A percentile compares a stretch with the other conserved stretches of the same genome.
Conservation (phyloP, 75 land plant species). For the Picea glauca region DNA sequence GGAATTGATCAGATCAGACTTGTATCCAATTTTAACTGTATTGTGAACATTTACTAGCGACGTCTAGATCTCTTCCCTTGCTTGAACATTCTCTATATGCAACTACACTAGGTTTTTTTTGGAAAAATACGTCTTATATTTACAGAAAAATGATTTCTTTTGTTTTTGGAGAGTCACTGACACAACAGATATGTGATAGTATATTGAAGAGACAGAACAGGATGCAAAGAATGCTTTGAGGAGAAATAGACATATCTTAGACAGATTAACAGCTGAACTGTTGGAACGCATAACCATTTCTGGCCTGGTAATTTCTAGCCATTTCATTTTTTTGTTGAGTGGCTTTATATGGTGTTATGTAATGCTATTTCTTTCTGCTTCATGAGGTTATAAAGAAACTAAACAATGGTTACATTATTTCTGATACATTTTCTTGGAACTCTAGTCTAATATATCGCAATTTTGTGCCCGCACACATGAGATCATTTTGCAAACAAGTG, state of each 20-base stretch:
- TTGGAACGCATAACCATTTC: conserved; percentile 63
- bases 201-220: conserved; percentile 88
- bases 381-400: too few species aligned
- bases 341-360: too few species aligned
- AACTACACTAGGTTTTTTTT: neutral
- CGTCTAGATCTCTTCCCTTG: too few species aligned
- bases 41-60: too few species aligned
- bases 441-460: too few species aligned
- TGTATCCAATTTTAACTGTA: too few species aligned
- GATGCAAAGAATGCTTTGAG: conserved; percentile 65
- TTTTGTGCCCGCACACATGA: too few species aligned
- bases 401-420: too few species aligned
- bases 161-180: neutral
- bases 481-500: too few species aligned
- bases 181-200: conserved; percentile 36
- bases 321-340: neutral
- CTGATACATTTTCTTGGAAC: too few species aligned
- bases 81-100: neutral
- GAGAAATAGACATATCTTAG: conserved; percentile 66
- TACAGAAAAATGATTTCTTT: neutral
- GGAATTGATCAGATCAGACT: too few species aligned
- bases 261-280: conserved; percentile 52
- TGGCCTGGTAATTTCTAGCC: conserved; percentile 53
- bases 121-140: neutral
- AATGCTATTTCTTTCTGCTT: too few species aligned